phyloP scores from a whole-genome alignment of 768 basidiomycete genomes.

The Tephrocybe sp. region DNA sequence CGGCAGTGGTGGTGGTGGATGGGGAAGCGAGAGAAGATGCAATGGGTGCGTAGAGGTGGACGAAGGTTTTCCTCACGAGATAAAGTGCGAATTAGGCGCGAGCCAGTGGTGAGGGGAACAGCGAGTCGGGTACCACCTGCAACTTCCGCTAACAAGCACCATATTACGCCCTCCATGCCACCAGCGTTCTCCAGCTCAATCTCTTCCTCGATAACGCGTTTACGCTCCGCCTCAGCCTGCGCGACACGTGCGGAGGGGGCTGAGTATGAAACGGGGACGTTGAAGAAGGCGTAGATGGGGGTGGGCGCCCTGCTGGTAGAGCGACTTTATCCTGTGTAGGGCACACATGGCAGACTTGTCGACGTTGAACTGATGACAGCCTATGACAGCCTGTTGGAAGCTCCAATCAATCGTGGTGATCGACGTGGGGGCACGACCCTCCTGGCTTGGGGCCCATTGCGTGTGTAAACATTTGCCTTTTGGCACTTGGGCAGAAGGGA shows the following conservation, averaged over 20 bases:
- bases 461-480: no score
- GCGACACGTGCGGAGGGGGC: no score
- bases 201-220: constrained; percentile 25
- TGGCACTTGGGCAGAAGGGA: no score
- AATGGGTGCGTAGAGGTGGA: constrained; percentile 70
- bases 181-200: constrained; percentile 30
- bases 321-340: constrained; percentile 14
- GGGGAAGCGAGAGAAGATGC: constrained; percentile 65
- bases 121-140: neutral
- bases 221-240: constrained; percentile 30
- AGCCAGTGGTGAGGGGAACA: constrained; percentile 1
- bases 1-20: no score
- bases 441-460: no score
- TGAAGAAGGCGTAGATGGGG: no score
- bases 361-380: constrained; percentile 42
- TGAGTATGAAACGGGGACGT: no score
- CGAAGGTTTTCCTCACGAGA: constrained; percentile 46
- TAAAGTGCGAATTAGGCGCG: constrained; percentile 64
- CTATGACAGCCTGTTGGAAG: constrained; percentile 49
- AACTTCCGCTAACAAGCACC: no score
- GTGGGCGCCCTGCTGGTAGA: constrained; percentile 9
- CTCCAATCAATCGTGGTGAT: constrained; percentile 31
- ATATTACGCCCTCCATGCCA: constrained; percentile 23
- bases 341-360: constrained; percentile 44
- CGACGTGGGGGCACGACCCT: no score